Conservation (phyloP, 805 yeast genomes). For the Saccharomycopsis malanga region DNA sequence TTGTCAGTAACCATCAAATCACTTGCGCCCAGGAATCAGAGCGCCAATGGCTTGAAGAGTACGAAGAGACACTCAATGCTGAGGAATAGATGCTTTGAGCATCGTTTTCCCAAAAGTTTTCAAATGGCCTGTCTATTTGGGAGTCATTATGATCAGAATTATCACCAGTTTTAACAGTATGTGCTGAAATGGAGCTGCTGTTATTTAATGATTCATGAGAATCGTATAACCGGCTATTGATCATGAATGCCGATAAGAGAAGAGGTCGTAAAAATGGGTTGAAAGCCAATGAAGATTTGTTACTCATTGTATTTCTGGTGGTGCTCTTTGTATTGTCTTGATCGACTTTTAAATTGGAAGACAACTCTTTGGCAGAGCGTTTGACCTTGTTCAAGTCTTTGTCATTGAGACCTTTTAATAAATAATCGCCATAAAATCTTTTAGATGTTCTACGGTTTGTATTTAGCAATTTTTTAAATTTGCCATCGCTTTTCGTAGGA, state of each 20-base stretch:
- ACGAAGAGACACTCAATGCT: constrained; percentile 5
- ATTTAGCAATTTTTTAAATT: neutral
- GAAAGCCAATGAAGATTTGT: neutral
- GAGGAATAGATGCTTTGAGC: constrained; percentile 8
- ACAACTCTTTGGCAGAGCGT: constrained; percentile 4
- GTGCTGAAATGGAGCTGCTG: neutral
- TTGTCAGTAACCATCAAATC: too few species aligned
- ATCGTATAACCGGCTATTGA: neutral
- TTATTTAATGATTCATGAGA: neutral
- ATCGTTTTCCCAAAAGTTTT: constrained; percentile 14
- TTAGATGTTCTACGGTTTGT: neutral
- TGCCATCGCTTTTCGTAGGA: neutral
- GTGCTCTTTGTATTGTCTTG: neutral
- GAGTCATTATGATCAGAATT: neutral
- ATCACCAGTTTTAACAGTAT: neutral
- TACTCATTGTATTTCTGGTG: neutral
- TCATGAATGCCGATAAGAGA: constrained; percentile 7
- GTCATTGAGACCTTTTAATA: constrained; percentile 11
- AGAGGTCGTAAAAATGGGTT: constrained; percentile 8
- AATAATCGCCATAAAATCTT: constrained; percentile 20
- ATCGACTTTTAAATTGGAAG: neutral
- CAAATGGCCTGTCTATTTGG: too few species aligned
- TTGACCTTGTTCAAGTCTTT: constrained; percentile 13
- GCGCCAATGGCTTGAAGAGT: neutral
- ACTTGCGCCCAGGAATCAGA: constrained; percentile 10